Percentiles rank a stretch among this genome's conserved stretches.
phyloP scores from a whole-genome alignment of 257 asterid genomes.

The Nicotiana knightiana region DNA sequence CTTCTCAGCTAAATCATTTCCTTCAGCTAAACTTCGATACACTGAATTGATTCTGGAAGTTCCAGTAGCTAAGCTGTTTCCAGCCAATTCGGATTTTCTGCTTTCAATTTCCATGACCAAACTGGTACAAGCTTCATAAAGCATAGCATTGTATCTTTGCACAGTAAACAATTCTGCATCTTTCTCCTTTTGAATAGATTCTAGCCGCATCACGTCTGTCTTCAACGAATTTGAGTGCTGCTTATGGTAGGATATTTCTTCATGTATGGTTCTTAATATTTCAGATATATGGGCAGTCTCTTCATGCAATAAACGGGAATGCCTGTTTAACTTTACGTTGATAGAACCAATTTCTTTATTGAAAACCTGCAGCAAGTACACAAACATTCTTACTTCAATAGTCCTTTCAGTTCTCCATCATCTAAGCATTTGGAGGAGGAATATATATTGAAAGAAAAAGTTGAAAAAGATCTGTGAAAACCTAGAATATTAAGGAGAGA shows the following conservation, averaged over 20 bases:
- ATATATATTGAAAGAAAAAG: not conserved
- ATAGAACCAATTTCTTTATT: constrained; percentile 48
- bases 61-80: constrained; percentile 30
- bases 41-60: constrained; percentile 30
- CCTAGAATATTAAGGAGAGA: not conserved
- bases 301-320: constrained; percentile 44
- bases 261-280: constrained; percentile 32
- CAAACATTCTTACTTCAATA: not conserved
- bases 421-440: not conserved
- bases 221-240: constrained; percentile 49
- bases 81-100: constrained; percentile 39
- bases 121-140: constrained; percentile 57
- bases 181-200: constrained; percentile 48
- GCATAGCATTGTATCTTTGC: constrained; percentile 41
- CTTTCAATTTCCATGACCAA: constrained; percentile 57
- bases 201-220: constrained; percentile 40
- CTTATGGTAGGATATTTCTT: constrained; percentile 46
- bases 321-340: constrained; percentile 48
- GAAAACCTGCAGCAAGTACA: constrained; percentile 46
- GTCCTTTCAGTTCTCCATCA: not conserved
- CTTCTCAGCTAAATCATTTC: constrained; percentile 26
- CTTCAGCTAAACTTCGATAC: constrained; percentile 29
- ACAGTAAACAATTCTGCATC: constrained; percentile 53
- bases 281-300: constrained; percentile 57
- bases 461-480: not conserved